Percentiles rank a stretch among this genome's conserved stretches.
Conservation (phyloP, 371 early-diverging fungal genomes). For the Zopfochytrium polystomum region DNA sequence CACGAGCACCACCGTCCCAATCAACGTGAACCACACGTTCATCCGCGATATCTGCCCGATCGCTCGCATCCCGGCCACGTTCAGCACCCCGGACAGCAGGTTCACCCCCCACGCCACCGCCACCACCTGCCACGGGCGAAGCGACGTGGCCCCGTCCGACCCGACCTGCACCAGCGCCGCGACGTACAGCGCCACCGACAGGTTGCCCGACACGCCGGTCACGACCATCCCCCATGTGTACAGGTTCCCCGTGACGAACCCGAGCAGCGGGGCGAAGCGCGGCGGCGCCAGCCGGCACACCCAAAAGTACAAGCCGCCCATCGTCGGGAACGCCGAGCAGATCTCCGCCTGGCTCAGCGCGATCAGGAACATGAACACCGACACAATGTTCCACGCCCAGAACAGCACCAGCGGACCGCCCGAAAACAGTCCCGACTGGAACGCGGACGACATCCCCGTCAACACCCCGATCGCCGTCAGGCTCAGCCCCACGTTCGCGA, state of each 20-base stretch:
- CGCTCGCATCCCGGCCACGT: slow-evolving; percentile 51
- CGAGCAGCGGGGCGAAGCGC: slow-evolving; percentile 29
- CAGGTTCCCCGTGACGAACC: slow-evolving; percentile 18
- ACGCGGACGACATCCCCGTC: slow-evolving; percentile 51
- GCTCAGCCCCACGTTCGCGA: slow-evolving; percentile 62
- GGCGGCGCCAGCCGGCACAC: slow-evolving; percentile 43
- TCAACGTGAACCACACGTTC: slow-evolving; percentile 52
- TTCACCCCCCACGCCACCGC: slow-evolving; percentile 52
- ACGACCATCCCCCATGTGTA: not conserved
- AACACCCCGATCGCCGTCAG: slow-evolving; percentile 62
- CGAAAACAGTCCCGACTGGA: slow-evolving; percentile 49
- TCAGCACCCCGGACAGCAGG: slow-evolving; percentile 55
- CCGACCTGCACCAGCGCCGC: not conserved
- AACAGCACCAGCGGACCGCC: slow-evolving; percentile 66
- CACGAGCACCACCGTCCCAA: slow-evolving; percentile 54
- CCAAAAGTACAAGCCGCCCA: slow-evolving; percentile 69
- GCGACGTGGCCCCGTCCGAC: not conserved
- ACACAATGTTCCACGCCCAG: slow-evolving; percentile 67
- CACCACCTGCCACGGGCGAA: slow-evolving; percentile 38
- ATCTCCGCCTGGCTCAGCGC: slow-evolving; percentile 69
- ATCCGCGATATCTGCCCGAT: slow-evolving; percentile 51
- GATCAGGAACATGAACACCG: slow-evolving; percentile 58
- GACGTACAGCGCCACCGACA: not conserved
- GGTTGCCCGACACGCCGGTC: not conserved
- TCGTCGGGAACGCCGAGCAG: slow-evolving; percentile 66